Evolutionary conservation across 768 basidiomycete species (phyloP).

Genomic region (Trametes villosa): DNA sequence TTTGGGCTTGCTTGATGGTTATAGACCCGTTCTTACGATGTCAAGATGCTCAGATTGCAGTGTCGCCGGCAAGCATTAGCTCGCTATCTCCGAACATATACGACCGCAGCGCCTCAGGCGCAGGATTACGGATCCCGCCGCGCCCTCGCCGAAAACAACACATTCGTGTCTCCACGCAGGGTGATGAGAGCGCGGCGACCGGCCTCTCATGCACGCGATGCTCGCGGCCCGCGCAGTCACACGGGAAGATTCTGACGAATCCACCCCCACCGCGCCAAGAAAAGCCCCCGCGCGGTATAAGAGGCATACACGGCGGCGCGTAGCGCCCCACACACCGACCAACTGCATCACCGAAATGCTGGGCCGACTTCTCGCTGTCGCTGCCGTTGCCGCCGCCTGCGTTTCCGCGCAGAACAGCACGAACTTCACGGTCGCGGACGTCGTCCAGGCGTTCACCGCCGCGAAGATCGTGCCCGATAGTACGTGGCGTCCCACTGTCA

Average conservation of each 20-base stretch:
- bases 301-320: not conserved
- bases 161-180: not conserved
- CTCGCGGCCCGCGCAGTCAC: not conserved
- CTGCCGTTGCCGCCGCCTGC: constrained; percentile 4
- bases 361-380: constrained; percentile 1
- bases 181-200: constrained; percentile 4
- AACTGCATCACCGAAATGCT: constrained; percentile 1
- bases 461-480: constrained; percentile 23
- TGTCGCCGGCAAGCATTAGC: too few relatives aligned
- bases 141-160: too few relatives aligned
- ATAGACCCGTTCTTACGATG: too few relatives aligned
- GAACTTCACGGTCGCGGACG: constrained; percentile 13
- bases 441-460: constrained; percentile 17
- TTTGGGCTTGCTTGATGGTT: too few relatives aligned
- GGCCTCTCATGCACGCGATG: constrained; percentile 11
- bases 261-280: constrained; percentile 6
- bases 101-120: not conserved
- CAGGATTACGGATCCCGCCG: not conserved
- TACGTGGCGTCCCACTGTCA: not conserved
- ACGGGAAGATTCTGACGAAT: constrained; percentile 8
- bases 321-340: not conserved
- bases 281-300: constrained; percentile 9
- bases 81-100: too few relatives aligned
- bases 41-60: too few relatives aligned
- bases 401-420: constrained; percentile 15